phyloP scores from a whole-genome alignment of 2,329 filamentous ascomycete genomes.

The Geosmithia morbida region DNA sequence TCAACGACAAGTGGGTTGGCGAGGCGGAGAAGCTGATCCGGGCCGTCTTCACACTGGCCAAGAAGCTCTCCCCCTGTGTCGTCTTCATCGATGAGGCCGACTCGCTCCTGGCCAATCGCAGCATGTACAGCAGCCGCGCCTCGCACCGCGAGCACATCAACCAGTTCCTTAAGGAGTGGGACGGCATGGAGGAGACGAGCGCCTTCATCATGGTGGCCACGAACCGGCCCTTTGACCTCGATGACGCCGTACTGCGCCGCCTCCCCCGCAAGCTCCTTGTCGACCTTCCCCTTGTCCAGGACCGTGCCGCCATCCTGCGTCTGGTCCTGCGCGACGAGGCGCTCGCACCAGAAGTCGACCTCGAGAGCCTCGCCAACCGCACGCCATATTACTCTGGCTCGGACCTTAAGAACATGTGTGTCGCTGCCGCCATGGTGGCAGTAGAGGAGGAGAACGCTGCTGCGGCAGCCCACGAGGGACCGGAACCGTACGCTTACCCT shows the following conservation, averaged over 20 bases:
- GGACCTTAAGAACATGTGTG: conserved; percentile 70
- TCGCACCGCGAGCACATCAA: conserved; percentile 85
- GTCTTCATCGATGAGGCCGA: conserved; percentile 98
- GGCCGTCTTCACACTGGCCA: conserved; percentile 80
- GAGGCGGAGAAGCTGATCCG: conserved; percentile 94
- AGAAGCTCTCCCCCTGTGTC: conserved; percentile 81
- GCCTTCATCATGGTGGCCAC: conserved; percentile 98
- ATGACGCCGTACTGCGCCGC: conserved; percentile 71
- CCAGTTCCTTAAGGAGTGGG: conserved; percentile 94
- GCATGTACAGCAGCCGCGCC: conserved; percentile 47
- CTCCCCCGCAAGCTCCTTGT: conserved; percentile 60
- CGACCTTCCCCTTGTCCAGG: conserved; percentile 53
- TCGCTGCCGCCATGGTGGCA: conserved; percentile 65
- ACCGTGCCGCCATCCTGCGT: conserved; percentile 52
- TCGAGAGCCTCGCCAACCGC: conserved; percentile 46
- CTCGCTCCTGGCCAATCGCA: conserved; percentile 70
- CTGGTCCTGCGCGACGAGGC: conserved; percentile 58
- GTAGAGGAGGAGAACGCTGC: conserved; percentile 55
- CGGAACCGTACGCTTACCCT: conserved; percentile 44
- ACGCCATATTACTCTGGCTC: conserved; percentile 72
- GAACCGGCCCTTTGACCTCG: conserved; percentile 87
- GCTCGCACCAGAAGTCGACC: conserved; percentile 44
- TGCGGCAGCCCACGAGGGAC: conserved; percentile 20
- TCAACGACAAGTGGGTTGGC: conserved; percentile 94
- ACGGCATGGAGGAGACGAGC: conserved; percentile 67